Conservation (phyloP, 495 filamentous ascomycete species). For the Aspergillus bertholletiae region DNA sequence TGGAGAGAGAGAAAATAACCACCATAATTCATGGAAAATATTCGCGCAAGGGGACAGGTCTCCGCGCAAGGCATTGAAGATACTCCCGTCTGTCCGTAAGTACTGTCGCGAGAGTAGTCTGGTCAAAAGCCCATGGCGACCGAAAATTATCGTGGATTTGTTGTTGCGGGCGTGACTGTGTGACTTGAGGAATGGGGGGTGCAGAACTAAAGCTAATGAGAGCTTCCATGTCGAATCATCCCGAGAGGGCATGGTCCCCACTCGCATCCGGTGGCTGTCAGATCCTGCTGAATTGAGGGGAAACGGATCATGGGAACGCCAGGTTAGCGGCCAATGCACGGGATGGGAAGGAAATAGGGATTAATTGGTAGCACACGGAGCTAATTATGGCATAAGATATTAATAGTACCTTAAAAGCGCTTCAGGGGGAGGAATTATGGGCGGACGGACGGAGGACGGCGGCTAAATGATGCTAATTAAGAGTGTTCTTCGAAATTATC, state of each 20-base stretch:
- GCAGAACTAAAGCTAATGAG: constrained; percentile 10
- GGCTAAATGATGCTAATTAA: constrained; percentile 34
- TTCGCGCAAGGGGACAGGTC: too few species aligned
- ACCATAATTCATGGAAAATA: too few species aligned
- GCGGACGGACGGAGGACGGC: constrained; percentile 14
- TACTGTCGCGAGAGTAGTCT: too few species aligned
- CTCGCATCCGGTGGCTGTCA: background rate
- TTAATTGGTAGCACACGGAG: constrained; percentile 3
- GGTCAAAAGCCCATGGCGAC: too few species aligned
- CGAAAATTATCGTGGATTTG: background rate
- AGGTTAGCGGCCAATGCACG: constrained; percentile 1
- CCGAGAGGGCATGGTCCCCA: background rate
- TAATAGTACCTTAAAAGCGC: constrained; percentile 8
- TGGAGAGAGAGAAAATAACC: too few species aligned
- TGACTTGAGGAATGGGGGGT: constrained; percentile 10
- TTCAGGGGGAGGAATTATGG: background rate
- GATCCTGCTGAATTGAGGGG: constrained; percentile 2
- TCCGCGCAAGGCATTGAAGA: too few species aligned
- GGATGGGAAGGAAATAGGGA: background rate
- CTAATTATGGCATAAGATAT: constrained; percentile 14
- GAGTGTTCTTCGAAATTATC: constrained; percentile 12
- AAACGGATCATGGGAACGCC: constrained; percentile 8
- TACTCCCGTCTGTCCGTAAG: too few species aligned
- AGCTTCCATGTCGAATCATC: background rate
- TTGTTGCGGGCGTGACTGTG: constrained; percentile 4